phyloP scores from a whole-genome alignment of 768 basidiomycete genomes.

The Strobilomyces echinocephalus region DNA sequence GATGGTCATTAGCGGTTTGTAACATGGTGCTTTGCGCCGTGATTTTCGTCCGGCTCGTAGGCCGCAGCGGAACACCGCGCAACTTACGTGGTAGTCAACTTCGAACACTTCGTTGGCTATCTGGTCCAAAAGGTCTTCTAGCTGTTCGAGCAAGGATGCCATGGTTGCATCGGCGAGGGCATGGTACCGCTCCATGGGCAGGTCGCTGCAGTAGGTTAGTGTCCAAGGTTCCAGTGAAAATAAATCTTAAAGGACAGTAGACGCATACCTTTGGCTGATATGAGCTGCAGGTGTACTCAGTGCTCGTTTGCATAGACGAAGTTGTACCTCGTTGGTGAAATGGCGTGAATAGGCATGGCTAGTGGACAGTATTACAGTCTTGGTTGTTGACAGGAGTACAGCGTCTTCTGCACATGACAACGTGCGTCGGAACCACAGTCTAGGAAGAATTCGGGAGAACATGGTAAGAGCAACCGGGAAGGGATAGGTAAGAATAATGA shows the following conservation, averaged over 20 bases:
- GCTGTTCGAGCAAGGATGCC: constrained; percentile 65
- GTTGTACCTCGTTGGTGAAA: neutral
- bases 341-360: neutral
- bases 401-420: neutral
- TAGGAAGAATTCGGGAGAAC: constrained; percentile 18
- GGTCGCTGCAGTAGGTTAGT: constrained; percentile 30
- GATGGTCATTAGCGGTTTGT: constrained; percentile 9
- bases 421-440: constrained; percentile 6
- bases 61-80: neutral
- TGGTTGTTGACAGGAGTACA: constrained; percentile 6
- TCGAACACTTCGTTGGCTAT: constrained; percentile 56
- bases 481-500: neutral
- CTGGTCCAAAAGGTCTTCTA: constrained; percentile 70
- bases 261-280: constrained; percentile 47
- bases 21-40: neutral
- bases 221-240: neutral
- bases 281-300: constrained; percentile 55
- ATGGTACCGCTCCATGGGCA: constrained; percentile 69
- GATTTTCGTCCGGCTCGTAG: neutral
- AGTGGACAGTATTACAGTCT: neutral
- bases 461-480: constrained; percentile 5
- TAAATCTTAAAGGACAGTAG: neutral
- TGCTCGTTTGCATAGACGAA: constrained; percentile 16
- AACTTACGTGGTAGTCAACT: constrained; percentile 82
- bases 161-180: constrained; percentile 69